These are phyloP conservation scores for Neurospora sp. DNA, from an alignment of 495 filamentous ascomycete species.

Conservation along the genomic window DNA sequence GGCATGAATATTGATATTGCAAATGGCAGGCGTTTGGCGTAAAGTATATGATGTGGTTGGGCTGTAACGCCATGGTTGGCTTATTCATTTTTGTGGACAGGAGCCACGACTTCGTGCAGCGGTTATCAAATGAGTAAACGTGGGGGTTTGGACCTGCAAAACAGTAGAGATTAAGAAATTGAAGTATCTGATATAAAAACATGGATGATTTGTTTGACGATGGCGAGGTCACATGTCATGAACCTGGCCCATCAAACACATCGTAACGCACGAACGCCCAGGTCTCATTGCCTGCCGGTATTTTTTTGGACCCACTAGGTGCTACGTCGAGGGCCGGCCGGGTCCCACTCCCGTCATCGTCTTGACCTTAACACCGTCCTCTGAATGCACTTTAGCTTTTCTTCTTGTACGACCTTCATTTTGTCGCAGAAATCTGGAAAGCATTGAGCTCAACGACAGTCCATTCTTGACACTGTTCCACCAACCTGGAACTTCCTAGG, in stretches of 20 bases:
- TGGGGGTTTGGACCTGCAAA: not conserved
- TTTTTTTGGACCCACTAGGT: not conserved
- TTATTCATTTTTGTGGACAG: not conserved
- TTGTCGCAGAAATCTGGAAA: not conserved
- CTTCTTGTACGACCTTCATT: not conserved
- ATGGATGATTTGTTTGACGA: not conserved
- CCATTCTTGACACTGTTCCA: not conserved
- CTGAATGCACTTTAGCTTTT: not conserved
- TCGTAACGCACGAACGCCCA: not conserved
- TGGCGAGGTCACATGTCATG: not conserved
- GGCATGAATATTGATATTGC: not conserved
- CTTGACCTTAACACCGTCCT: not conserved
- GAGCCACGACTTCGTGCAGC: not conserved
- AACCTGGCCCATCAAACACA: not conserved
- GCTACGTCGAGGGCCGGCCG: not conserved
- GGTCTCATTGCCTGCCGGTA: not conserved
- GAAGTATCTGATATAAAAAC: not conserved
- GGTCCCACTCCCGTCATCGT: not conserved
- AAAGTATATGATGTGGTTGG: not conserved
- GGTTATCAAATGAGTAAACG: not conserved
- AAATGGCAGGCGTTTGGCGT: not conserved
- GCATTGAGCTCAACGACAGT: not conserved
- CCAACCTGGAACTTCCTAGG: not conserved
- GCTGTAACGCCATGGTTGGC: not conserved
- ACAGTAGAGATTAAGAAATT: not conserved